These are phyloP conservation scores for Chaetomiaceae sp. DNA, from an alignment of 2,329 filamentous ascomycete genomes.

Conservation along the genomic window DNA sequence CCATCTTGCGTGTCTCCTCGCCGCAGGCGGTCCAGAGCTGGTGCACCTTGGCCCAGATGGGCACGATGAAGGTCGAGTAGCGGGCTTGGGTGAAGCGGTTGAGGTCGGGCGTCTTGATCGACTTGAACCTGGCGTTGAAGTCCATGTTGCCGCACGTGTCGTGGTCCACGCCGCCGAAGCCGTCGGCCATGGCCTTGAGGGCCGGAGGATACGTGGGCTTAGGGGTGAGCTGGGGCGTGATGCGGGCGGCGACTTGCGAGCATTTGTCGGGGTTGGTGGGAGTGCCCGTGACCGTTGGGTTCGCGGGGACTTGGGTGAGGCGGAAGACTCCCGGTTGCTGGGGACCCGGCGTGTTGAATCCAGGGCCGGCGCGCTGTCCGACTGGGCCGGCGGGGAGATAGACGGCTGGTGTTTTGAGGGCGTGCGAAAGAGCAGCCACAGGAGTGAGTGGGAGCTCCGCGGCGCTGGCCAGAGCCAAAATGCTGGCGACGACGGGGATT, in stretches of 20 bases:
- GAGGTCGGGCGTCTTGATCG: background rate
- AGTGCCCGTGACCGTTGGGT: background rate
- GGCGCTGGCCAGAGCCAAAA: conserved; percentile 3
- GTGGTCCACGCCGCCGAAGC: conserved; percentile 9
- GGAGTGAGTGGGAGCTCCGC: conserved; percentile 1
- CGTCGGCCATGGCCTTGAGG: conserved; percentile 6
- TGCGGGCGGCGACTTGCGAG: conserved; percentile 6
- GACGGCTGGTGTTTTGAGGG: background rate
- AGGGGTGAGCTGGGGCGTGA: conserved; percentile 10
- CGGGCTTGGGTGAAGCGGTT: conserved; percentile 4
- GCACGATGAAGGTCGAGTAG: conserved; percentile 7
- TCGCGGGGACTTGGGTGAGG: conserved; percentile 6
- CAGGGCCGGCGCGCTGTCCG: background rate
- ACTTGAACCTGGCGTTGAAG: conserved; percentile 2
- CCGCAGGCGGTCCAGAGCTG: conserved; percentile 11
- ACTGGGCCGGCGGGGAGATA: background rate
- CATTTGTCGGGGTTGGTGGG: conserved; percentile 1
- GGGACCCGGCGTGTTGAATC: background rate
- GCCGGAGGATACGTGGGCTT: conserved; percentile 5
- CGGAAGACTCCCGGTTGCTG: background rate
- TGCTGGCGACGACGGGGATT: conserved; percentile 6
- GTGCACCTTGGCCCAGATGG: conserved; percentile 8
- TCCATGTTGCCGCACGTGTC: conserved; percentile 10
- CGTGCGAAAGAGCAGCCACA: background rate
- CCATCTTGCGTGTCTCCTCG: background rate